Base-by-base conservation (phyloP, 352 stramenopile genomes). In the Aphanomyces stellatus region DNA sequence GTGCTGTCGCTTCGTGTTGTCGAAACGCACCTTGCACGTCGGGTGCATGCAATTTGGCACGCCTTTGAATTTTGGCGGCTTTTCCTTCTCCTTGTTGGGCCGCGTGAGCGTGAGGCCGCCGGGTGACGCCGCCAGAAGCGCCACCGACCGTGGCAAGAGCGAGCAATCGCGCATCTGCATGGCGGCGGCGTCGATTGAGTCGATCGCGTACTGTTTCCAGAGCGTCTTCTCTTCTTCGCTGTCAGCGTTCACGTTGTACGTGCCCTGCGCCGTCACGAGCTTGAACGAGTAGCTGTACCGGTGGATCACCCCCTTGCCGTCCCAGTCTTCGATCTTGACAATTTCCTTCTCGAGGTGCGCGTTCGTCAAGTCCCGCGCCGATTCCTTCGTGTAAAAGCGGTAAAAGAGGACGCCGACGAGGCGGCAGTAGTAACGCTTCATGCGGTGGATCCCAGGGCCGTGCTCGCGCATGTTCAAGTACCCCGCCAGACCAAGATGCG, bases 251-350 rank as follows among this genome's bases (percentile, higher is more conserved):
- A 84, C 75, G 62, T 93, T 93, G 60, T 88, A 93, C 48, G 88
- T 80, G 24, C 77, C 74, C 4, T 85, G 80, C 22, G 78, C 81
- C 62, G 90, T 89, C 55, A 81, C 88, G 24, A 93, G 66, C 71
- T 93, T 90, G 71, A 96, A 95, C 70, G 84, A 88, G 69, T 90
- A 78, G 49, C 79, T 77, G 61, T 96, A 96, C 59, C 77, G 88
- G 61, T 93, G 85, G 65, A 87, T 81, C 3, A 91, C 70, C 0
- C 86, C 88, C 24, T 88, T 87, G 11, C 88, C 88, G 62, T 96
- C 88, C 88, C 88, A 96, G 6, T 76, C 70, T 69, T 93, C 85
- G 37, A 96, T 76, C 51, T 87, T 87, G 63, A 81, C 70, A 40
- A 93, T 76, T 62, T 93, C 85, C 43, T 78, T 81, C 69, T 74